Percentiles rank a stretch among this genome's conserved stretches.
Conservation (phyloP, 2,329 filamentous ascomycete species). For the Colletotrichum agaves region DNA sequence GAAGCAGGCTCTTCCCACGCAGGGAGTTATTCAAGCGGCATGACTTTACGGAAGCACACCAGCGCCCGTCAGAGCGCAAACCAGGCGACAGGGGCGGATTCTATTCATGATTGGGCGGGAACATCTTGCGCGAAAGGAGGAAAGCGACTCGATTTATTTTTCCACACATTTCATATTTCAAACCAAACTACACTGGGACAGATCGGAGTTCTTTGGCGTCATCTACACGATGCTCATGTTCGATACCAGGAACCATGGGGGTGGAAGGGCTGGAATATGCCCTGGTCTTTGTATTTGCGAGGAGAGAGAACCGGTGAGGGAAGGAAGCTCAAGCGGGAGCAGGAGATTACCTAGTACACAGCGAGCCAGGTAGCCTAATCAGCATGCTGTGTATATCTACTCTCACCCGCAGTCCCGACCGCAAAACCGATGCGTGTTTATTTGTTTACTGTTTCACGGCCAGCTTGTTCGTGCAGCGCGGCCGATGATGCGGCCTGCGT, state of each 20-base stretch:
- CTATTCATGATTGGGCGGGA: constrained; percentile 18
- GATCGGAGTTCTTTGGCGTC: constrained; percentile 38
- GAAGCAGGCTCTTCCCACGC: constrained; percentile 38
- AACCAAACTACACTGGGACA: constrained; percentile 22
- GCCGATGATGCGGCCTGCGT: constrained; percentile 31
- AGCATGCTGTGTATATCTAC: constrained; percentile 33
- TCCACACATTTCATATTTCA: constrained; percentile 14
- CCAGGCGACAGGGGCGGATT: constrained; percentile 18
- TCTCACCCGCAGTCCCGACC: background rate
- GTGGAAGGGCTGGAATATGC: constrained; percentile 20
- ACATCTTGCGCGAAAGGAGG: constrained; percentile 35
- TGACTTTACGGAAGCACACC: constrained; percentile 35
- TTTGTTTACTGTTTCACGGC: constrained; percentile 31
- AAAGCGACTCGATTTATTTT: constrained; percentile 26
- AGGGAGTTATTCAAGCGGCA: constrained; percentile 23
- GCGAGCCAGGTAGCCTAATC: constrained; percentile 31
- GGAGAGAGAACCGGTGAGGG: background rate
- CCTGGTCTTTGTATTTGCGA: constrained; percentile 12
- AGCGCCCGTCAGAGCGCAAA: constrained; percentile 27
- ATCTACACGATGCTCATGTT: constrained; percentile 38
- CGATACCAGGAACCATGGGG: constrained; percentile 37
- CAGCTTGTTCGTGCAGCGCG: constrained; percentile 28
- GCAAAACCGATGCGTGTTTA: background rate
- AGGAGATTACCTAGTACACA: constrained; percentile 25
- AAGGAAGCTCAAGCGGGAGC: background rate